Evolutionary conservation across 768 basidiomycete species (phyloP).

Genomic region (Leucocoprinus birnbaumii): DNA sequence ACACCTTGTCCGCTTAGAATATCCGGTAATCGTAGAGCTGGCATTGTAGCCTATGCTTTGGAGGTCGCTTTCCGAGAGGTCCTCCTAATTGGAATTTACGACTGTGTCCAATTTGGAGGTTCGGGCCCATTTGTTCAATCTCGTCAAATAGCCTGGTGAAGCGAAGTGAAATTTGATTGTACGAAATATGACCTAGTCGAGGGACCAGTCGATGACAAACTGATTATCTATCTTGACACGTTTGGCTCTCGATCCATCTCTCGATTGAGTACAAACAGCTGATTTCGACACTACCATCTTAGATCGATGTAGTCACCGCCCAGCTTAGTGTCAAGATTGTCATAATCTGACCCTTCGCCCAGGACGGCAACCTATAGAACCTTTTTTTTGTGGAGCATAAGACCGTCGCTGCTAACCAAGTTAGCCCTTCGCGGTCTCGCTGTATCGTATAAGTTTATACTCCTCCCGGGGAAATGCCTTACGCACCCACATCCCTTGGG

Average conservation of each 20-base stretch:
- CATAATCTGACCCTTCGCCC: slow-evolving; percentile 29
- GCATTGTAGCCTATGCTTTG: slow-evolving; percentile 28
- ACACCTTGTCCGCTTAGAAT: slow-evolving; percentile 29
- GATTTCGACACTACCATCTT: slow-evolving; percentile 29
- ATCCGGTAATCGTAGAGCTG: slow-evolving; percentile 31
- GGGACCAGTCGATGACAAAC: slow-evolving; percentile 30
- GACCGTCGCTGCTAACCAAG: too few relatives aligned
- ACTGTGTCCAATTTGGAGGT: slow-evolving; percentile 25
- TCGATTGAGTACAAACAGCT: slow-evolving; percentile 29
- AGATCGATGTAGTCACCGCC: slow-evolving; percentile 35
- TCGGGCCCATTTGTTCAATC: slow-evolving; percentile 24
- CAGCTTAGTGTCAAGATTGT: neutral
- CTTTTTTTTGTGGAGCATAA: too few relatives aligned
- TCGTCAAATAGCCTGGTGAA: slow-evolving; percentile 27
- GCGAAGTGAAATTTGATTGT: slow-evolving; percentile 30
- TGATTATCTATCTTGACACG: slow-evolving; percentile 29
- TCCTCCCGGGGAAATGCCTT: too few relatives aligned
- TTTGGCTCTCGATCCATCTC: slow-evolving; percentile 27
- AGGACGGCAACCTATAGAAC: slow-evolving; percentile 36
- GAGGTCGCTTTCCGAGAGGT: slow-evolving; percentile 25
- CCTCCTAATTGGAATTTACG: slow-evolving; percentile 27
- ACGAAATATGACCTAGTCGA: slow-evolving; percentile 30
- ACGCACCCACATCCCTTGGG: too few relatives aligned
- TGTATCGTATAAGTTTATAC: too few relatives aligned
- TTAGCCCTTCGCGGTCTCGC: too few relatives aligned